Evolutionary conservation across 768 basidiomycete species (phyloP), one percentile per base, ranked within the genome.

Genomic region (Trametes villosa): DNA sequence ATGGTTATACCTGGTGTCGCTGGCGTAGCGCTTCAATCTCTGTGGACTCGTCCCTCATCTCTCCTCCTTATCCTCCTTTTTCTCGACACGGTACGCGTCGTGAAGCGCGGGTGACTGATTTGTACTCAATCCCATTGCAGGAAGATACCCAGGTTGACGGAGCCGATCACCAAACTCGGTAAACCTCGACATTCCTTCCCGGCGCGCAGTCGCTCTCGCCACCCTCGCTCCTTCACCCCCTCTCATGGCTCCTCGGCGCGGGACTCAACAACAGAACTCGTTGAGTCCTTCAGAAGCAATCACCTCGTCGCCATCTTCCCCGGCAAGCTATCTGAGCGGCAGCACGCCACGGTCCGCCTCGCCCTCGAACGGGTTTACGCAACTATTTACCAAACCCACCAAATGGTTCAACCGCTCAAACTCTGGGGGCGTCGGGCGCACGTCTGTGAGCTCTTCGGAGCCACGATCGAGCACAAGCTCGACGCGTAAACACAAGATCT

Each of bases 361-460:
- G n/a, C n/a, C n/a, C n/a, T n/a, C n/a, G n/a, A n/a, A n/a, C n/a
- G n/a, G n/a, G n/a, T n/a, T n/a, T n/a, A n/a, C n/a, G n/a, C n/a
- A n/a, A 33, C 83, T 91, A 64, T 77, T 91, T 38, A 76, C 88
- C 29, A 86, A 81, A 63, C 85, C 89, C 2, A n/a, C n/a, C n/a
- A n/a, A n/a, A n/a, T n/a, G n/a, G n/a, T n/a, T n/a, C n/a, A n/a
- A n/a, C n/a, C n/a, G n/a, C n/a, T n/a, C n/a, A n/a, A n/a, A n/a
- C n/a, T n/a, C n/a, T n/a, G n/a, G n/a, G n/a, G n/a, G n/a, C n/a
- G n/a, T n/a, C n/a, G n/a, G n/a, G n/a, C n/a, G n/a, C n/a, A n/a
- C n/a, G n/a, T n/a, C n/a, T n/a, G n/a, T n/a, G n/a, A n/a, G n/a
- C n/a, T n/a, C n/a, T n/a, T n/a, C n/a, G n/a, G n/a, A n/a, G n/a